These are phyloP conservation scores for Penicillium egyptiacum DNA, from an alignment of 495 filamentous ascomycete species.

Conservation along the genomic window DNA sequence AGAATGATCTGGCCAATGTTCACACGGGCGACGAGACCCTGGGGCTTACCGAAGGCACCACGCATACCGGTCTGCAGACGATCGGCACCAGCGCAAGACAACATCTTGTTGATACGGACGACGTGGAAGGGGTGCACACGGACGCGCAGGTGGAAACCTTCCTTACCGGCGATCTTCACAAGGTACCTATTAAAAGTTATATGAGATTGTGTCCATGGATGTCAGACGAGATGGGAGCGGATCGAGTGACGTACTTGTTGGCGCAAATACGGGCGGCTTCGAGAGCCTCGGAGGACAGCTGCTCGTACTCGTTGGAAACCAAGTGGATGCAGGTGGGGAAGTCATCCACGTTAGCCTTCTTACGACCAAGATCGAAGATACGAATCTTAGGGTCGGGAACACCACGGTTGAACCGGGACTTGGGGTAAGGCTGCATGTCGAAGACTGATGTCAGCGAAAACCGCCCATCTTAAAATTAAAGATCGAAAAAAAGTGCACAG, in stretches of 20 bases:
- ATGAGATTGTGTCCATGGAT: constrained; percentile 9
- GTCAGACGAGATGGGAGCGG: not conserved
- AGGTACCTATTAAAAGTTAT: constrained; percentile 61
- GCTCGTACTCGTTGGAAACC: constrained; percentile 98
- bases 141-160: constrained; percentile 97
- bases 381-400: constrained; percentile 98
- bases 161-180: constrained; percentile 94
- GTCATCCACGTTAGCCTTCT: constrained; percentile 95
- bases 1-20: constrained; percentile 98
- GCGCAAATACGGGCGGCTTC: constrained; percentile 98
- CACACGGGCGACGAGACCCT: constrained; percentile 94
- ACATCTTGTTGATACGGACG: constrained; percentile 99
- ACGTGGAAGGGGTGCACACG: constrained; percentile 99
- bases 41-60: constrained; percentile 98
- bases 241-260: constrained; percentile 72
- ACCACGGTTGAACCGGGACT: constrained; percentile 99
- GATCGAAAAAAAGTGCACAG: not conserved
- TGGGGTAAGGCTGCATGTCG: constrained; percentile 79
- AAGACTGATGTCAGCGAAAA: constrained; percentile 30
- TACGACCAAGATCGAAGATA: constrained; percentile 98
- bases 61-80: constrained; percentile 99
- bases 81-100: constrained; percentile 99
- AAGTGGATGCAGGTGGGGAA: constrained; percentile 97
- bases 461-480: not conserved
- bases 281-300: constrained; percentile 95